A percentile compares a stretch with the other conserved stretches of the same genome.
Conservation (phyloP, 768 basidiomycete species). For the Macrolepiota albuminosa region DNA sequence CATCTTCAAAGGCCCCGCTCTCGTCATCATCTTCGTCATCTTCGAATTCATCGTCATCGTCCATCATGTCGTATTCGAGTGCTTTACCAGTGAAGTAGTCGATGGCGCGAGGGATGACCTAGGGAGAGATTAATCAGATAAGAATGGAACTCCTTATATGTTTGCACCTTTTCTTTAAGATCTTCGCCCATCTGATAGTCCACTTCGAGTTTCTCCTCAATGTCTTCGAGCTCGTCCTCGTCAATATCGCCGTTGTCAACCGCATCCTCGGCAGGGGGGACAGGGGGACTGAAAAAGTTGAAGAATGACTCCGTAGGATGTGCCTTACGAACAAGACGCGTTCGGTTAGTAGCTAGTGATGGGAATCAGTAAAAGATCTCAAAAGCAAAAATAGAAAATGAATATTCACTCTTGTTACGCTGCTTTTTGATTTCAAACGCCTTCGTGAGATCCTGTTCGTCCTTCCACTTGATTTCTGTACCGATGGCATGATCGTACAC, state of each 20-base stretch:
- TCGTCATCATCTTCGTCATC: conserved; percentile 48
- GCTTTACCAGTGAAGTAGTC: conserved; percentile 99
- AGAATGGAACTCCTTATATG: neutral
- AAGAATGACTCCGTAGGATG: conserved; percentile 95
- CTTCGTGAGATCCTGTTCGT: conserved; percentile 96
- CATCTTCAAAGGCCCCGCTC: conserved; percentile 46
- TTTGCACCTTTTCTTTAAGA: conserved; percentile 87
- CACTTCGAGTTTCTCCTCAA: conserved; percentile 90
- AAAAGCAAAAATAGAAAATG: neutral
- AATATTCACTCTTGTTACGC: conserved; percentile 87
- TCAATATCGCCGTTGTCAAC: conserved; percentile 71
- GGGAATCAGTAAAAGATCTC: neutral
- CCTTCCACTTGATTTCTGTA: conserved; percentile 95
- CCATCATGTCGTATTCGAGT: conserved; percentile 74
- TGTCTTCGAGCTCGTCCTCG: conserved; percentile 81
- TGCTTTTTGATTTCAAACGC: conserved; percentile 99
- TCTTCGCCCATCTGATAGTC: conserved; percentile 99
- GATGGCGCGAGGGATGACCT: conserved; percentile 93
- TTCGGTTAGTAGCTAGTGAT: conserved; percentile 71
- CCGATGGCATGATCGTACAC: conserved; percentile 94
- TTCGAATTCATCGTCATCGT: conserved; percentile 55
- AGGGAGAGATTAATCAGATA: neutral
- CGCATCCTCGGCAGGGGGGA: conserved; percentile 62
- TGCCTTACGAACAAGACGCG: conserved; percentile 79
- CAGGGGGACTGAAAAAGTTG: conserved; percentile 92